phyloP scores from a whole-genome alignment of 306 rosid species.

The Luffa acutangula region DNA sequence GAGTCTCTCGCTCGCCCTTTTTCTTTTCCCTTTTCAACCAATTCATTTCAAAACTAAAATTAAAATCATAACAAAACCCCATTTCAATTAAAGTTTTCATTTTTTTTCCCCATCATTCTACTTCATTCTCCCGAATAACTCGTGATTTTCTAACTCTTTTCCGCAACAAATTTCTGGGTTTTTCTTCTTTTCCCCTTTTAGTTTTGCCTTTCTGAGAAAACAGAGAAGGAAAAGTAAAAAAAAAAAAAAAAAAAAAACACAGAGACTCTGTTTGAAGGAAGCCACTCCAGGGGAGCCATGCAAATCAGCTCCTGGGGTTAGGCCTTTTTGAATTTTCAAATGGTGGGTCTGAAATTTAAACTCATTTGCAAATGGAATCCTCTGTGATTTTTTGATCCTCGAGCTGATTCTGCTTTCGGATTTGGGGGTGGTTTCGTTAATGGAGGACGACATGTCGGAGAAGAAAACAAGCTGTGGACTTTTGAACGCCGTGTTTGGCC shows the following conservation, averaged over 20 bases:
- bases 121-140: background rate
- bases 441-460: conserved; percentile 53
- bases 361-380: background rate
- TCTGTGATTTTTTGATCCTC: background rate
- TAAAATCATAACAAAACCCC: background rate
- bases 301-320: conserved; percentile 1
- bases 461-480: conserved; percentile 60
- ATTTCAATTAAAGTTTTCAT: background rate
- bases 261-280: background rate
- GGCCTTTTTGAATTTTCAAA: background rate
- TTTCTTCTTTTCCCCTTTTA: background rate
- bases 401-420: background rate
- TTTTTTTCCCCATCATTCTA: background rate
- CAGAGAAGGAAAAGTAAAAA: no score
- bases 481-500: conserved; percentile 51
- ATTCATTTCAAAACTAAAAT: background rate
- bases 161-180: background rate
- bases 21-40: background rate
- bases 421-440: conserved; percentile 5
- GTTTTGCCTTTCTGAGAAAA: no score
- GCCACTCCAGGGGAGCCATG: background rate
- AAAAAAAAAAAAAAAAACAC: no score
- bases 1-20: background rate
- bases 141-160: background rate
- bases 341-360: background rate